phyloP scores from a whole-genome alignment of 2,329 filamentous ascomycete genomes.

The Tolypocladium tundrense region DNA sequence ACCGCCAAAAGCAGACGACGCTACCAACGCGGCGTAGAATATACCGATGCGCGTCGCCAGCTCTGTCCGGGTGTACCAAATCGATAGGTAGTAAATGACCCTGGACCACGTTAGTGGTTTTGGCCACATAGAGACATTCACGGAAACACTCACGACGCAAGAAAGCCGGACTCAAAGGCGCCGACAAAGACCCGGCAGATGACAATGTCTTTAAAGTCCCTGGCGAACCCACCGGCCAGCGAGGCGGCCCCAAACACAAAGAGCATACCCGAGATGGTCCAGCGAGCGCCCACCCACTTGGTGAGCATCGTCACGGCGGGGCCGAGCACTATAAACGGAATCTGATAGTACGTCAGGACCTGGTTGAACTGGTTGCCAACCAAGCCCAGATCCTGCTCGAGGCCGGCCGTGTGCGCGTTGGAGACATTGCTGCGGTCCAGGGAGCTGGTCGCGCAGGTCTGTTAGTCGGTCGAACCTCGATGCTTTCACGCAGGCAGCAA shows the following conservation, averaged over 20 bases:
- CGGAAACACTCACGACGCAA: constrained; percentile 1
- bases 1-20: constrained; percentile 1
- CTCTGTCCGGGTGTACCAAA: constrained; percentile 4
- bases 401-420: constrained; percentile 1
- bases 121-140: too few species aligned
- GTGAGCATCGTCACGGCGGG: constrained; percentile 1
- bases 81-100: constrained; percentile 3
- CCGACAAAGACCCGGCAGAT: constrained; percentile 1
- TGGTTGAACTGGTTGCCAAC: constrained; percentile 4
- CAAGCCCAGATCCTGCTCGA: background rate
- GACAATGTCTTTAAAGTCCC: background rate
- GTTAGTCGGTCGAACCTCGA: too few species aligned
- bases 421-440: constrained; percentile 5
- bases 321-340: constrained; percentile 4
- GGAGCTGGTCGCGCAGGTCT: background rate
- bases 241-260: background rate
- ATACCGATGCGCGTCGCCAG: constrained; percentile 3
- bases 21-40: constrained; percentile 4
- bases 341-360: constrained; percentile 3
- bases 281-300: constrained; percentile 1
- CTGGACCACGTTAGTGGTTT: background rate
- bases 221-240: constrained; percentile 1
- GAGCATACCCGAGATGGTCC: background rate
- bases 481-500: too few species aligned
- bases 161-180: constrained; percentile 4